phyloP scores from a whole-genome alignment of 2,329 filamentous ascomycete species.

The Fusarium nanum region DNA sequence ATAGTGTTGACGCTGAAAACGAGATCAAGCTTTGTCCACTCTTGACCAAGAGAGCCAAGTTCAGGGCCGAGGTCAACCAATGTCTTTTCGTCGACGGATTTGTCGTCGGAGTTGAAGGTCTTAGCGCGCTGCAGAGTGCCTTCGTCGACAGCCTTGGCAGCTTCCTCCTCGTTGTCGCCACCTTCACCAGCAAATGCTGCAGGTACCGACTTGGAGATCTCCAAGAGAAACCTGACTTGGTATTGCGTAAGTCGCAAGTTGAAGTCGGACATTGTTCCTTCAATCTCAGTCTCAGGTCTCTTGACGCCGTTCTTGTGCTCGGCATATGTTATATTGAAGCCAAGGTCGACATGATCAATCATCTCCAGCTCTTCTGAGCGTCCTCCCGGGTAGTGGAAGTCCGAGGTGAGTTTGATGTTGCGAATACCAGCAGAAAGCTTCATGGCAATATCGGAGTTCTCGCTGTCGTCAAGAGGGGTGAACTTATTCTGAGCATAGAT shows the following conservation, averaged over 20 bases:
- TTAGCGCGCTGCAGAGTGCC: constrained; percentile 62
- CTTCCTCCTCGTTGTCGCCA: constrained; percentile 79
- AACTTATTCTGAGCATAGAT: constrained; percentile 98
- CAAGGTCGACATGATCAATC: constrained; percentile 95
- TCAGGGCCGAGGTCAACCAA: constrained; percentile 74
- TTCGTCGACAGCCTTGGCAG: constrained; percentile 77
- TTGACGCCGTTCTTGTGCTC: constrained; percentile 83
- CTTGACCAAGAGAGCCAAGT: constrained; percentile 73
- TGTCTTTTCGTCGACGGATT: constrained; percentile 52
- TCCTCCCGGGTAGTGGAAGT: constrained; percentile 81
- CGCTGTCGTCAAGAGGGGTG: constrained; percentile 81
- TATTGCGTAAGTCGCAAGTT: constrained; percentile 90
- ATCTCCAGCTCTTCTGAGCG: constrained; percentile 89
- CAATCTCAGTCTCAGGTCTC: constrained; percentile 90
- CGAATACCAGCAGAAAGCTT: constrained; percentile 91
- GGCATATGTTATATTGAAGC: constrained; percentile 90
- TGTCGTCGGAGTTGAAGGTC: constrained; percentile 52
- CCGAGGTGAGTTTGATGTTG: constrained; percentile 90
- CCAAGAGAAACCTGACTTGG: constrained; percentile 89
- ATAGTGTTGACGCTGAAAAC: constrained; percentile 90
- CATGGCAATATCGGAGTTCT: constrained; percentile 81
- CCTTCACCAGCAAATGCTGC: constrained; percentile 78
- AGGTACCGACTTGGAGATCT: constrained; percentile 88
- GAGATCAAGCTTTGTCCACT: constrained; percentile 94
- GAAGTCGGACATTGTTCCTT: constrained; percentile 91